Evolutionary conservation across 1,284 basidiomycete species (phyloP).

Genomic region (Marasmius fiardii): DNA sequence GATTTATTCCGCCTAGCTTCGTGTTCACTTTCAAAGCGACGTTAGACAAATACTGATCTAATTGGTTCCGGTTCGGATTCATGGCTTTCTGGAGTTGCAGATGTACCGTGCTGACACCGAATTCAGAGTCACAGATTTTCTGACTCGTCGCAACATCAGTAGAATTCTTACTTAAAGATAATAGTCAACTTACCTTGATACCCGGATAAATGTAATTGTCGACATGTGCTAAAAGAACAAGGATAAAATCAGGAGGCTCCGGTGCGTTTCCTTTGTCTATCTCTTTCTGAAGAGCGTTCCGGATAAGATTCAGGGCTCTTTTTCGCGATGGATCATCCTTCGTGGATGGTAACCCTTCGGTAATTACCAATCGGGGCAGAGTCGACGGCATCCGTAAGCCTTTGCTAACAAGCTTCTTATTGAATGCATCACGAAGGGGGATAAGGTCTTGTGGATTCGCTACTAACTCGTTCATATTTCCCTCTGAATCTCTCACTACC

Average conservation of each 20-base stretch:
- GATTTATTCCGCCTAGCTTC: conserved; percentile 78
- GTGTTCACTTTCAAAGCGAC: conserved; percentile 67
- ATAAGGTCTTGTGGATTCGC: conserved; percentile 35
- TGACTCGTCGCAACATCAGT: conserved; percentile 16
- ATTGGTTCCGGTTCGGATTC: conserved; percentile 33
- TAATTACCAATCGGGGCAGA: conserved; percentile 36
- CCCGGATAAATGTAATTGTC: conserved; percentile 75
- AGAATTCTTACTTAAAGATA: background rate
- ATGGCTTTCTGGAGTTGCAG: conserved; percentile 64
- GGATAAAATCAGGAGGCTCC: conserved; percentile 57
- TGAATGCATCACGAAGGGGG: conserved; percentile 34
- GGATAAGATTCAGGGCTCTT: conserved; percentile 38
- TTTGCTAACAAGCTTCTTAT: conserved; percentile 45
- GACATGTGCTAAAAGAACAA: conserved; percentile 58
- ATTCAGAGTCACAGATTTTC: conserved; percentile 62
- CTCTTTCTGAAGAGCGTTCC: conserved; percentile 30
- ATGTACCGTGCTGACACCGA: conserved; percentile 68
- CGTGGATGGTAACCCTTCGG: conserved; percentile 21
- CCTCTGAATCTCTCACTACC: conserved; percentile 53
- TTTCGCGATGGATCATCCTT: conserved; percentile 38
- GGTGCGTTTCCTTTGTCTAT: conserved; percentile 20
- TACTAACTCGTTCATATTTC: conserved; percentile 31
- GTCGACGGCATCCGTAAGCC: conserved; percentile 44
- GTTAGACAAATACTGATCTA: conserved; percentile 77
- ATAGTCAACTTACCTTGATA: conserved; percentile 46